These are phyloP conservation scores for Lachnellula occidentalis DNA, from an alignment of 2,329 filamentous ascomycete species.

Conservation along the genomic window DNA sequence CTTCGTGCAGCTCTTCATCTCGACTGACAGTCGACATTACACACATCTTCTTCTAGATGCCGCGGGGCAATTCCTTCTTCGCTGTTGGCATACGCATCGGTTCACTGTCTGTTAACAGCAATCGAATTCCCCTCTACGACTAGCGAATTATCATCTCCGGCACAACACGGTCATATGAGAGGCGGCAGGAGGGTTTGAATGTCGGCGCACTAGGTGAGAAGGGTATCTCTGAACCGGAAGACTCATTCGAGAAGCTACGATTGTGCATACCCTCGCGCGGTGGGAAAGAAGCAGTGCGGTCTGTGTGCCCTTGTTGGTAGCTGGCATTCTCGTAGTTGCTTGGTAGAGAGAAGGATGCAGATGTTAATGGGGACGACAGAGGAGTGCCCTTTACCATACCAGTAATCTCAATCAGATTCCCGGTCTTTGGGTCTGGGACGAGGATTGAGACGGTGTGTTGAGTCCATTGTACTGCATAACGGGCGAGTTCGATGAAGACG, in stretches of 20 bases:
- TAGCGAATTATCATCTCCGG: too few relatives aligned
- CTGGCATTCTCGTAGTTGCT: background rate
- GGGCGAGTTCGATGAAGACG: too few relatives aligned
- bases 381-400: slow-evolving; percentile 6
- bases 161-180: too few relatives aligned
- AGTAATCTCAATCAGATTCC: slow-evolving; percentile 5
- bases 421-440: slow-evolving; percentile 5
- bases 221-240: slow-evolving; percentile 2
- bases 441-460: slow-evolving; percentile 2
- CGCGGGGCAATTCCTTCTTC: too few relatives aligned
- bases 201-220: slow-evolving; percentile 6
- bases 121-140: too few relatives aligned
- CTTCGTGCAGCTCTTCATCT: too few relatives aligned
- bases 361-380: slow-evolving; percentile 1
- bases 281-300: background rate
- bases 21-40: too few relatives aligned
- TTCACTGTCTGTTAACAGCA: too few relatives aligned
- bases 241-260: slow-evolving; percentile 5
- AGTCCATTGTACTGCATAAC: background rate
- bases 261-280: slow-evolving; percentile 4
- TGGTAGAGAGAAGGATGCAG: too few relatives aligned
- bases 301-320: too few relatives aligned
- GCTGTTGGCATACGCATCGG: too few relatives aligned
- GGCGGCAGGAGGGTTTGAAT: slow-evolving; percentile 1
- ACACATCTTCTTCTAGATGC: too few relatives aligned